Evolutionary conservation across 352 stramenopile species (phyloP).

Genomic region (Phytophthora crassamura): DNA sequence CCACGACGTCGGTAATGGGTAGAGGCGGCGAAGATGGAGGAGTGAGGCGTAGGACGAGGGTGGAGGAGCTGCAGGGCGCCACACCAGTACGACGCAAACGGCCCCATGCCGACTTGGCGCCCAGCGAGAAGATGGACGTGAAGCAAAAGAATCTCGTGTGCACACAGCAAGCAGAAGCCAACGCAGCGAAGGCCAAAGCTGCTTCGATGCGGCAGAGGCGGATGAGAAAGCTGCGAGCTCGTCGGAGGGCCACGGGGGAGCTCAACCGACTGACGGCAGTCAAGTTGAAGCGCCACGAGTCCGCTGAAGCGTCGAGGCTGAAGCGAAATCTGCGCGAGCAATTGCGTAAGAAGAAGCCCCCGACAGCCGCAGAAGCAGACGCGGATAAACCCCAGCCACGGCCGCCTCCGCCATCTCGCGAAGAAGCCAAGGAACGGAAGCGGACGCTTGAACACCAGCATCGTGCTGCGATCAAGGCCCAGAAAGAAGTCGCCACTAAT

Average conservation of each 20-base stretch:
- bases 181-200: constrained; percentile 11
- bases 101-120: not conserved
- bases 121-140: not conserved
- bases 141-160: not conserved
- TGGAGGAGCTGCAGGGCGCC: not conserved
- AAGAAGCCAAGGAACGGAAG: constrained; percentile 14
- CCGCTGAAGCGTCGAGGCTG: not conserved
- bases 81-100: constrained; percentile 11
- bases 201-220: constrained; percentile 9
- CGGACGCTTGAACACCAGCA: constrained; percentile 1
- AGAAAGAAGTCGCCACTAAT: constrained; percentile 5
- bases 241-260: constrained; percentile 26
- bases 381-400: not conserved
- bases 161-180: not conserved
- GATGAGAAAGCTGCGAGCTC: constrained; percentile 27
- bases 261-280: constrained; percentile 9
- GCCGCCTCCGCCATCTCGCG: not conserved
- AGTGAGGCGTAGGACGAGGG: not conserved
- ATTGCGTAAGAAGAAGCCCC: constrained; percentile 14
- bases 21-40: not conserved
- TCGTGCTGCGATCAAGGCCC: constrained; percentile 10
- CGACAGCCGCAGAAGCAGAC: not conserved
- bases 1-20: not conserved
- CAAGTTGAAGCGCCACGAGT: constrained; percentile 22
- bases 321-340: constrained; percentile 18